Evolutionary conservation across 192 early-diverging fungal genomes (phyloP), one percentile per base, ranked within the genome.

Genomic region (Lobosporangium transversale): DNA sequence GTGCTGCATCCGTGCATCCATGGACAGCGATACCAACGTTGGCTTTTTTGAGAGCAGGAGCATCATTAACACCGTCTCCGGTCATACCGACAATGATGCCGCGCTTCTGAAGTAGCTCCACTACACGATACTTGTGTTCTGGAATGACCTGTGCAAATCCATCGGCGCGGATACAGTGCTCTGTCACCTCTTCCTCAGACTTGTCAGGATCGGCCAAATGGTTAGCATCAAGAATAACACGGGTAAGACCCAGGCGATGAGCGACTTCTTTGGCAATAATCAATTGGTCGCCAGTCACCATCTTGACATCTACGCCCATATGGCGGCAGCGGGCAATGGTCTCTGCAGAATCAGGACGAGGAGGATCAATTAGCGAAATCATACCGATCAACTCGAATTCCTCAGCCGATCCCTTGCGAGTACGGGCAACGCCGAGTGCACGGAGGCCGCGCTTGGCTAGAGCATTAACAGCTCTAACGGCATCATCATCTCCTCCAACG

Each of bases 141-240:
- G 96, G 95, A 79, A 95, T 96, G 26, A 98, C 96, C 74, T 97
- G 93, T 7, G 94, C 96, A 83, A 98, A 98, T 21, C 96, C 96
- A 74, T 98, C 96, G 11, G 93, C 92, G 54, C 93, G 91, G 35
- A 88, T 75, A 65, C 93, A 93, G 70, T 94, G 90, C 79, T 94
- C 88, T 35, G 91, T 93, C 15, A 96, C 80, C 66, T 90, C 90
- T 56, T 92, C 92, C 58, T 98, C 96, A 17, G 83, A 81, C 45
- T 86, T 88, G 55, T 82, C 78, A 10, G 87, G 81, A 70, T 96
- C 94, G 4, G 94, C 90, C 26, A 98, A 81, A 58, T 92, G 90
- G 58, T 87, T 86, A 32, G 95, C 94, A 70, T 96, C 94, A 26
- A 98, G 84, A 62, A 98, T 97, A 32, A 93, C 92, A 29, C 96